Percentiles rank a stretch among this genome's conserved stretches.
These are phyloP conservation scores for Platismatia glauca DNA, from an alignment of 495 filamentous ascomycete species.

Conservation along the genomic window DNA sequence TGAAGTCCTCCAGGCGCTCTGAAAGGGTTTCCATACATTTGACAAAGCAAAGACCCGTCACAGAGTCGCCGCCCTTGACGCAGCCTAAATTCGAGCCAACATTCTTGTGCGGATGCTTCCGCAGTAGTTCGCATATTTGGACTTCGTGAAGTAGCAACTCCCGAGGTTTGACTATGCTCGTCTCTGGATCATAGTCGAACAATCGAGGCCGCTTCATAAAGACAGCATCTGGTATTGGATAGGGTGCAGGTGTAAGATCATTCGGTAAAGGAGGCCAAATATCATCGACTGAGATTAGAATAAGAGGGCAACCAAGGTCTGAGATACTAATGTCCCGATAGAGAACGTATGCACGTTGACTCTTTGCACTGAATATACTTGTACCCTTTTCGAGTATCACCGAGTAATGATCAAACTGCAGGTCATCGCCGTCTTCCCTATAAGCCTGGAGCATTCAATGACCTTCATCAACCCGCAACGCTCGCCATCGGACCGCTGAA, in stretches of 20 bases:
- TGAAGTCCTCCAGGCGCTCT: conserved; percentile 10
- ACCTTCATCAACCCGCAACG: no score
- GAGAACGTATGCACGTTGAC: neutral
- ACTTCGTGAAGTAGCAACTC: conserved; percentile 24
- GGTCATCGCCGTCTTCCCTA: neutral
- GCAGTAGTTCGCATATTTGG: conserved; percentile 29
- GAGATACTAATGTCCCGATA: neutral
- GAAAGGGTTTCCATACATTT: neutral
- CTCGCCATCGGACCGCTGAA: no score
- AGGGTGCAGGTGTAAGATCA: neutral
- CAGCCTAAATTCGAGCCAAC: conserved; percentile 4
- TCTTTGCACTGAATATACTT: neutral
- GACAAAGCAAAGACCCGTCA: conserved; percentile 23
- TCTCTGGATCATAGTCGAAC: neutral
- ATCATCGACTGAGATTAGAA: neutral
- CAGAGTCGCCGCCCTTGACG: conserved; percentile 26
- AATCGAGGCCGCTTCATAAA: neutral
- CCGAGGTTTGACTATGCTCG: conserved; percentile 2
- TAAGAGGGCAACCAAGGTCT: neutral
- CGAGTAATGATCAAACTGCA: neutral
- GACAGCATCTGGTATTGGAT: neutral
- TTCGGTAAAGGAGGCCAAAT: neutral
- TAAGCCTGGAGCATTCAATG: neutral
- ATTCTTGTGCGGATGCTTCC: conserved; percentile 8
- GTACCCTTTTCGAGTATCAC: neutral